Evolutionary conservation across 306 rosid species (phyloP).

Genomic region (Carpinus viminea): DNA sequence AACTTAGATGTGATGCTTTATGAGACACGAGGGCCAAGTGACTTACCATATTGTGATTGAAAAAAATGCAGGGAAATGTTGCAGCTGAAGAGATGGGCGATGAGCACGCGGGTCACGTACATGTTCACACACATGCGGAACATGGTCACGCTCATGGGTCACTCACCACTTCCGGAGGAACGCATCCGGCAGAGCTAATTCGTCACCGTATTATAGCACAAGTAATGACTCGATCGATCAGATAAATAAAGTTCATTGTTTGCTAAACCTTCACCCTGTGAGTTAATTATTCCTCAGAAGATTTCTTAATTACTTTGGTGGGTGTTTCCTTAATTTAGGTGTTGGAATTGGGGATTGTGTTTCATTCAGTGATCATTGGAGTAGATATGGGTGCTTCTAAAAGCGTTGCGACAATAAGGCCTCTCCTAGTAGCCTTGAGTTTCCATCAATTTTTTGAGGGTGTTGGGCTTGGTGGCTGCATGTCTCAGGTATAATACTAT

Average conservation of each 20-base stretch:
- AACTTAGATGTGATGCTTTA: too few species aligned
- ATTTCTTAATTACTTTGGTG: background rate
- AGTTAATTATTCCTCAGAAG: background rate
- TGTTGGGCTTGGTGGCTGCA: conserved; percentile 66
- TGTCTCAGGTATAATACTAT: conserved; percentile 41
- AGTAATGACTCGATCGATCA: conserved; percentile 38
- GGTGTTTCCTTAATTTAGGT: conserved; percentile 32
- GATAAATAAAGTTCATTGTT: background rate
- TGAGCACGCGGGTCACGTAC: conserved; percentile 43
- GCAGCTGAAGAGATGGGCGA: conserved; percentile 24
- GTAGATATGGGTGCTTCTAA: conserved; percentile 47
- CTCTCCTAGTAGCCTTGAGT: conserved; percentile 51
- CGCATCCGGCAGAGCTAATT: conserved; percentile 28
- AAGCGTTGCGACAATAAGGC: conserved; percentile 38
- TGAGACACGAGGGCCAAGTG: too few species aligned
- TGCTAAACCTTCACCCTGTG: background rate
- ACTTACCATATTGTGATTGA: background rate
- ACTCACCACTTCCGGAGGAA: conserved; percentile 7
- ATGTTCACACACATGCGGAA: conserved; percentile 58
- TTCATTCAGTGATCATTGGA: conserved; percentile 63
- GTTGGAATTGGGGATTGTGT: conserved; percentile 60
- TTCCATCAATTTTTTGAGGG: conserved; percentile 74
- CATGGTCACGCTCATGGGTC: conserved; percentile 72
- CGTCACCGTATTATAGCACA: conserved; percentile 66
- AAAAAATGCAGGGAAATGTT: conserved; percentile 5